Base-by-base conservation (phyloP, 805 yeast genomes). In the Metschnikowia sp. region DNA sequence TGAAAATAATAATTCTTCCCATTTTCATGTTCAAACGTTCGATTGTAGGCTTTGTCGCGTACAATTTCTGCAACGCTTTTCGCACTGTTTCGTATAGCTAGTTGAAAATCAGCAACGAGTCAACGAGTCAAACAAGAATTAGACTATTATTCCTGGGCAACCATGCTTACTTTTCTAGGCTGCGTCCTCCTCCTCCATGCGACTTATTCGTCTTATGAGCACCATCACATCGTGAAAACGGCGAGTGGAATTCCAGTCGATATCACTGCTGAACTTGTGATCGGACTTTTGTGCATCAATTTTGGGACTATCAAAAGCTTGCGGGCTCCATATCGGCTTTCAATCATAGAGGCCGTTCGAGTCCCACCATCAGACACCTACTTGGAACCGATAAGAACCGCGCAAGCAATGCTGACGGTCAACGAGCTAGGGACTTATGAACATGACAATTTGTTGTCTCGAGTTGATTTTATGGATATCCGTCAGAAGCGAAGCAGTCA, bases 201-300 rank as follows among this genome's bases (percentile, higher is more conserved):
- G 1, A 81, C 76, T 1, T 79, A 77, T 52, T 79, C 84, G 7
- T 72, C 83, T 2, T 76, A 73, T 52, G 83, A 79, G 55, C 72
- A 70, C 61, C 75, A 74, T 55, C 75, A 73, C 55, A 61, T 72
- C 32, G 46, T 60, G 22, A 61, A 71, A 51, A 42, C 59, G 38
- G 26, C 50, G 10, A 42, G 55, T 7, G 45, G 56, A 10, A 54
- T 77, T 37, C 81, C 82, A 2, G 41, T 59, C 7, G 84, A 80
- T 56, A 72, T 84, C 22, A 59, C 69, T 31, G 42, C 78, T 13
- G 89, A 84, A 58, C 71, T 79, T 1, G 40, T 72, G 2, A 34
- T 77, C 5, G 84, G 83, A 2, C 65, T 81, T 7, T 48, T 74
- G 2, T 37, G 80, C 12, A 56, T 78, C 6, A 52, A 76, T 12